phyloP scores from a whole-genome alignment of 495 filamentous ascomycete species.

The Aspergillus wentii region DNA sequence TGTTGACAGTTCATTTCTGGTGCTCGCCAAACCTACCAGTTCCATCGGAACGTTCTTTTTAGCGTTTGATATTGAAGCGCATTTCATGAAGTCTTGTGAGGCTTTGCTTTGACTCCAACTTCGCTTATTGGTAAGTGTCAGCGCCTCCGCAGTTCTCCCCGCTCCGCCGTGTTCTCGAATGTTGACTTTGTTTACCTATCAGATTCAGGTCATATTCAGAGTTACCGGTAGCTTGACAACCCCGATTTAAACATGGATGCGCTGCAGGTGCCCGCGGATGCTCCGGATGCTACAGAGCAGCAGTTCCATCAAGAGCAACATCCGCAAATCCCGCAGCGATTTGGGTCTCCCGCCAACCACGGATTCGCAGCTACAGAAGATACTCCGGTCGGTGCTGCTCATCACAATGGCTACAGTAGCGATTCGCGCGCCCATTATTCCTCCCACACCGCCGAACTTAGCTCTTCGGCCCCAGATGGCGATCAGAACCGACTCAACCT shows the following conservation, averaged over 20 bases:
- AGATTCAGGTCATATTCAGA: background rate
- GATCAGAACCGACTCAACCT: constrained; percentile 35
- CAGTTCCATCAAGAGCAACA: constrained; percentile 23
- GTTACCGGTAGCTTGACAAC: background rate
- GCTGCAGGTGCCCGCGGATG: constrained; percentile 20
- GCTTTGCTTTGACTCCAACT: constrained; percentile 7
- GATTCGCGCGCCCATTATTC: constrained; percentile 42
- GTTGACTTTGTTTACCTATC: constrained; percentile 3
- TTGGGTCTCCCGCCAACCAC: constrained; percentile 19
- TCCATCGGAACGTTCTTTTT: constrained; percentile 1
- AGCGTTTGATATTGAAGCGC: constrained; percentile 1
- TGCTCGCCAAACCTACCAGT: background rate
- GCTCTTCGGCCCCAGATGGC: constrained; percentile 35
- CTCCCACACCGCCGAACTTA: constrained; percentile 39
- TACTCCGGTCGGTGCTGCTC: constrained; percentile 13
- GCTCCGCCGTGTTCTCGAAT: constrained; percentile 9
- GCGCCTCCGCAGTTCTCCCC: constrained; percentile 2
- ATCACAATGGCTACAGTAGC: constrained; percentile 38
- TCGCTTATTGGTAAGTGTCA: constrained; percentile 13
- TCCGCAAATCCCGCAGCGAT: constrained; percentile 13
- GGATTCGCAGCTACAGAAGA: constrained; percentile 34
- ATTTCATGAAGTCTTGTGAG: constrained; percentile 5
- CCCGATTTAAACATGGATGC: constrained; percentile 20
- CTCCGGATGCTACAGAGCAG: constrained; percentile 21
- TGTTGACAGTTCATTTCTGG: no score